Conservation (phyloP, 768 basidiomycete genomes). For the Mycena galericulata region DNA sequence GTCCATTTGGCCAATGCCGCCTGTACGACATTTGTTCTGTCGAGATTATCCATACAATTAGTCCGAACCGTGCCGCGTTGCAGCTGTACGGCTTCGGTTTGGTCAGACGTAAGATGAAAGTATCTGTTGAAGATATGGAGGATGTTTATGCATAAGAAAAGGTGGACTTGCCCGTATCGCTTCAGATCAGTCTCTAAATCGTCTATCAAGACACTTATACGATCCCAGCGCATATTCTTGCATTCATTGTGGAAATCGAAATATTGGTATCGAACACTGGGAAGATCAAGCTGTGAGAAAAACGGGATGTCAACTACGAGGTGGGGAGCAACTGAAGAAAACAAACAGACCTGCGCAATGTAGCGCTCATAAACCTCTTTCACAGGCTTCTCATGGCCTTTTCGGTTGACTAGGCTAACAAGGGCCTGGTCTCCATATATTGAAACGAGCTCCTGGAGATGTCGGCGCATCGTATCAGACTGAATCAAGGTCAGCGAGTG, state of each 20-base stretch:
- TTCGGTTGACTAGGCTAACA: conserved; percentile 94
- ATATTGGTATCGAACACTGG: conserved; percentile 87
- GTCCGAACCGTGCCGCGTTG: conserved; percentile 89
- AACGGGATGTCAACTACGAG: conserved; percentile 20
- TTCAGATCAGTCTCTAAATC: conserved; percentile 76
- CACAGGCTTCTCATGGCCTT: conserved; percentile 91
- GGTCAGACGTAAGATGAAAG: conserved; percentile 74
- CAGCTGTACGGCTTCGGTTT: conserved; percentile 59
- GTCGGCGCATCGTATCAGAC: conserved; percentile 77
- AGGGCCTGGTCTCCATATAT: conserved; percentile 84
- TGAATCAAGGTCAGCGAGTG: conserved; percentile 43
- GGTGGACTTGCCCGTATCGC: conserved; percentile 69
- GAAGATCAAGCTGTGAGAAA: conserved; percentile 66
- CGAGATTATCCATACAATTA: conserved; percentile 98
- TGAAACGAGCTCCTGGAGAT: conserved; percentile 78
- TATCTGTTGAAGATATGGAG: conserved; percentile 61
- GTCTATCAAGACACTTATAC: conserved; percentile 86
- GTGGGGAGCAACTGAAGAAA: conserved; percentile 11
- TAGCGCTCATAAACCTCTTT: conserved; percentile 95
- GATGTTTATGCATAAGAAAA: neutral
- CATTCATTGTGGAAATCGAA: conserved; percentile 99
- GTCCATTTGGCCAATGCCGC: conserved; percentile 90
- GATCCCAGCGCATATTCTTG: conserved; percentile 94
- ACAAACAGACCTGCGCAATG: conserved; percentile 66
- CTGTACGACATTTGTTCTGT: conserved; percentile 97